Evolutionary conservation across 331 rosid genomes (phyloP).

Genomic region (Malus hybrid): DNA sequence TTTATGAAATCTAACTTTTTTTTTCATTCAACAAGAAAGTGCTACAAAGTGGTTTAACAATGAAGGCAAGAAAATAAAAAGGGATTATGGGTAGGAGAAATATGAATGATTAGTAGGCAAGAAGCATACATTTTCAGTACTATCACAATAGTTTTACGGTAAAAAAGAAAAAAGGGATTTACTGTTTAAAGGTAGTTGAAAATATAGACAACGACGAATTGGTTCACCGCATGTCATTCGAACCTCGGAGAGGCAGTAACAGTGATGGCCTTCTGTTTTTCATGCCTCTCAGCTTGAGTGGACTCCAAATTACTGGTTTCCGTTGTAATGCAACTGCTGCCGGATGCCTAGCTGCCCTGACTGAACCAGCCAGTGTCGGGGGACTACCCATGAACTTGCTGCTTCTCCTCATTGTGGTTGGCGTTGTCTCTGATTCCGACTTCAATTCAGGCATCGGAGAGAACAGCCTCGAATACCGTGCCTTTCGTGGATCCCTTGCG

Average conservation of each 20-base stretch:
- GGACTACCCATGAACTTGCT: constrained; percentile 85
- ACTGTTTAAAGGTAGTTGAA: neutral
- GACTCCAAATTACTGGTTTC: constrained; percentile 80
- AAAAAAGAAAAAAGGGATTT: neutral
- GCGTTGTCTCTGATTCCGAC: constrained; percentile 50
- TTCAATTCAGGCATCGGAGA: constrained; percentile 61
- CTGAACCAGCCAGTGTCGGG: constrained; percentile 41
- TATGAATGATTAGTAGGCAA: constrained; percentile 9
- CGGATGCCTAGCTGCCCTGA: constrained; percentile 30
- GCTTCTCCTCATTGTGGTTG: constrained; percentile 53
- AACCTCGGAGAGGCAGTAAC: constrained; percentile 44
- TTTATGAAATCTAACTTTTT: too few species aligned
- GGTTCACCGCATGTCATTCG: constrained; percentile 33
- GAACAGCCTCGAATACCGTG: constrained; percentile 65
- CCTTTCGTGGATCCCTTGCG: constrained; percentile 46
- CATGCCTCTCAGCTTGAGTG: constrained; percentile 57
- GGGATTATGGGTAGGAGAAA: neutral
- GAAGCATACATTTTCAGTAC: constrained; percentile 16
- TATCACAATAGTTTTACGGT: neutral
- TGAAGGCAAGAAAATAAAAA: neutral
- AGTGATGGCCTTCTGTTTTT: constrained; percentile 50
- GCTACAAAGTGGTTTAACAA: neutral
- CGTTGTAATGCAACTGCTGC: constrained; percentile 49
- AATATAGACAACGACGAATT: constrained; percentile 2
- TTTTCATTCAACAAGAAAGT: neutral